These are phyloP conservation scores for Bigelowiella natans DNA, from an alignment of 78 protist genomes.

Conservation along the genomic window DNA sequence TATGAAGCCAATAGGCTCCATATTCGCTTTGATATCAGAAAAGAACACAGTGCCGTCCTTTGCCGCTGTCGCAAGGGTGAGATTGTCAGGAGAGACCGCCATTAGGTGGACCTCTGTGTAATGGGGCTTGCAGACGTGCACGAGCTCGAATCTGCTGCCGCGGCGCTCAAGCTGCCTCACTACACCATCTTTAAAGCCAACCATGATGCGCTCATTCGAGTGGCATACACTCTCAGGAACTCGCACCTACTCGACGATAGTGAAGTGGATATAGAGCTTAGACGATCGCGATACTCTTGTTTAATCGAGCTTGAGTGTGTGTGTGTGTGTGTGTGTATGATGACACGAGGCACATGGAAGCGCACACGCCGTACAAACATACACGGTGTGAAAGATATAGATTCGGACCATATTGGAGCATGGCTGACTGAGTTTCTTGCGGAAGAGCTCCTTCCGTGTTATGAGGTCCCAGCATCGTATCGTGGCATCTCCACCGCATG, in stretches of 20 bases:
- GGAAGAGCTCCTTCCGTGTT: not conserved
- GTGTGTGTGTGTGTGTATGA: not conserved
- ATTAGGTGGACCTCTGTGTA: not conserved
- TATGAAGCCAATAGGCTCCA: slow-evolving; percentile 35
- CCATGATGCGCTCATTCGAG: slow-evolving; percentile 12
- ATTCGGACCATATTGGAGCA: not conserved
- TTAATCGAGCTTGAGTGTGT: not conserved
- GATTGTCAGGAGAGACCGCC: not conserved
- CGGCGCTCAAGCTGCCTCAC: slow-evolving; percentile 14
- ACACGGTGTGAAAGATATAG: no score
- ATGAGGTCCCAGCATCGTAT: slow-evolving; percentile 38
- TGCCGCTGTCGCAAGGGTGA: slow-evolving; percentile 30
- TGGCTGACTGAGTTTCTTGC: not conserved
- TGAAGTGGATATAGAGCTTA: not conserved
- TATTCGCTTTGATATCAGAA: not conserved
- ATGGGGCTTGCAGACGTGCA: slow-evolving; percentile 46
- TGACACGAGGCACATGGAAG: not conserved
- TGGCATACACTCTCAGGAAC: not conserved
- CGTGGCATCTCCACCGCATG: slow-evolving; percentile 44
- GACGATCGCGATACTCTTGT: not conserved
- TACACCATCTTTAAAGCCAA: slow-evolving; percentile 41
- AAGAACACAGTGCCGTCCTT: slow-evolving; percentile 40
- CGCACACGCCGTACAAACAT: not conserved
- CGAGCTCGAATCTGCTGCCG: not conserved
- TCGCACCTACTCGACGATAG: not conserved